These are phyloP conservation scores for Colletotrichum nymphaeae DNA, from an alignment of 2,329 filamentous ascomycete genomes.

Conservation along the genomic window DNA sequence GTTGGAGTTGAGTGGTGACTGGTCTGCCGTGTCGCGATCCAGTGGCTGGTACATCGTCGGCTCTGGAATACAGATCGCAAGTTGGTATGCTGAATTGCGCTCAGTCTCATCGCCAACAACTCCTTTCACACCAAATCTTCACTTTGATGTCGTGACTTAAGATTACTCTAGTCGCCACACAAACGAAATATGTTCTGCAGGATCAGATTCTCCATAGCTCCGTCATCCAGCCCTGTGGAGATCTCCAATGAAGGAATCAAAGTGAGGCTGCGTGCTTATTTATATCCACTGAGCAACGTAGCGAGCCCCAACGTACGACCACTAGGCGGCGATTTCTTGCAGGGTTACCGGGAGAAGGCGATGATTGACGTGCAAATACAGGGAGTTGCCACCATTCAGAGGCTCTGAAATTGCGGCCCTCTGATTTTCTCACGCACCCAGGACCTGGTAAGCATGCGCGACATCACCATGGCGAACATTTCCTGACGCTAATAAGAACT, in stretches of 20 bases:
- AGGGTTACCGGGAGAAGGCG: not conserved
- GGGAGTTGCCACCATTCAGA: not conserved
- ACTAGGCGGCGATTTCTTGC: not conserved
- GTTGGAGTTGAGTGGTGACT: not conserved
- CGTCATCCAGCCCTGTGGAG: not conserved
- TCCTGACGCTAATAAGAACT: too few relatives aligned
- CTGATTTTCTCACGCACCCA: not conserved
- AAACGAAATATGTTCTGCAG: too few relatives aligned
- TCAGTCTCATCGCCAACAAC: too few relatives aligned
- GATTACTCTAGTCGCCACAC: too few relatives aligned
- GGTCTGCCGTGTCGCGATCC: not conserved
- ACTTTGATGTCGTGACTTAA: too few relatives aligned
- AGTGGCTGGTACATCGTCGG: not conserved
- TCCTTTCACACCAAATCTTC: too few relatives aligned
- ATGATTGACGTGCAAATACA: not conserved
- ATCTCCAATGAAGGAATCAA: not conserved
- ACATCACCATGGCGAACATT: not conserved
- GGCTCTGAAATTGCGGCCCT: not conserved
- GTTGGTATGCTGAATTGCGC: too few relatives aligned
- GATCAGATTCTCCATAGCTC: not conserved
- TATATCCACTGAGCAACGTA: not conserved
- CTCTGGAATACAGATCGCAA: too few relatives aligned
- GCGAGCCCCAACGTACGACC: not conserved
- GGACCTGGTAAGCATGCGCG: not conserved
- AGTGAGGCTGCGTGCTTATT: not conserved